Evolutionary conservation across 1,284 basidiomycete genomes (phyloP).

Genomic region (Trichosporon sp.): DNA sequence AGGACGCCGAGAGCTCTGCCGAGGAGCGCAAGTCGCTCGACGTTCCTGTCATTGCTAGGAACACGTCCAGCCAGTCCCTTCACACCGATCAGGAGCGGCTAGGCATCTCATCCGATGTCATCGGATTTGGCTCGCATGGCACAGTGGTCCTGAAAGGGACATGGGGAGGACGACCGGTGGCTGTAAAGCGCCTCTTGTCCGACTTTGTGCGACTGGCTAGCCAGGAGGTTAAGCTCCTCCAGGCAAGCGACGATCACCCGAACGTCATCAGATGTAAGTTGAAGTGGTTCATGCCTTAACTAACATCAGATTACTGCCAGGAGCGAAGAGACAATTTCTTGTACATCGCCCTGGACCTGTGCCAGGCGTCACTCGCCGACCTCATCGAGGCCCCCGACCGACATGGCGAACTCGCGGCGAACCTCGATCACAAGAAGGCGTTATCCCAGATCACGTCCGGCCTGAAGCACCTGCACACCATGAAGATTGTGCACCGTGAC

Average conservation of each 20-base stretch:
- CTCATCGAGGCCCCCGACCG: conserved; percentile 74
- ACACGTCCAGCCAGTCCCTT: conserved; percentile 32
- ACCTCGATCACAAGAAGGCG: conserved; percentile 84
- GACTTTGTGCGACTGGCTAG: conserved; percentile 94
- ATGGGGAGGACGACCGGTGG: conserved; percentile 90
- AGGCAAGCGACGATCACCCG: conserved; percentile 95
- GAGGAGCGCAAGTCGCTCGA: conserved; percentile 14
- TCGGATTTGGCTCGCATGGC: conserved; percentile 92
- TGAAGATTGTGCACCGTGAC: conserved; percentile 96
- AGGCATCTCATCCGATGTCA: conserved; percentile 68
- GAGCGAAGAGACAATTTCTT: conserved; percentile 89
- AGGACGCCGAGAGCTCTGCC: conserved; percentile 34
- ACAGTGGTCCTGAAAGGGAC: conserved; percentile 92
- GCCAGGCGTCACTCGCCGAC: conserved; percentile 90
- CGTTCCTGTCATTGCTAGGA: conserved; percentile 39
- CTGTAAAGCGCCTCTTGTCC: conserved; percentile 89
- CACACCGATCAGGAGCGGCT: conserved; percentile 49
- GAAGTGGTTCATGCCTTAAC: conserved; percentile 8
- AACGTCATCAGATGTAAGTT: conserved; percentile 80
- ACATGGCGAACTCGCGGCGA: conserved; percentile 59
- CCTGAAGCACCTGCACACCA: conserved; percentile 80
- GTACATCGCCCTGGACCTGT: conserved; percentile 95
- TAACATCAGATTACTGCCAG: conserved; percentile 73
- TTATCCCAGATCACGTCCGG: conserved; percentile 83
- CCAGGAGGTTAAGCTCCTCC: conserved; percentile 88